These are phyloP conservation scores for Thelonectria blattea DNA, from an alignment of 2,329 filamentous ascomycete genomes.

Conservation along the genomic window DNA sequence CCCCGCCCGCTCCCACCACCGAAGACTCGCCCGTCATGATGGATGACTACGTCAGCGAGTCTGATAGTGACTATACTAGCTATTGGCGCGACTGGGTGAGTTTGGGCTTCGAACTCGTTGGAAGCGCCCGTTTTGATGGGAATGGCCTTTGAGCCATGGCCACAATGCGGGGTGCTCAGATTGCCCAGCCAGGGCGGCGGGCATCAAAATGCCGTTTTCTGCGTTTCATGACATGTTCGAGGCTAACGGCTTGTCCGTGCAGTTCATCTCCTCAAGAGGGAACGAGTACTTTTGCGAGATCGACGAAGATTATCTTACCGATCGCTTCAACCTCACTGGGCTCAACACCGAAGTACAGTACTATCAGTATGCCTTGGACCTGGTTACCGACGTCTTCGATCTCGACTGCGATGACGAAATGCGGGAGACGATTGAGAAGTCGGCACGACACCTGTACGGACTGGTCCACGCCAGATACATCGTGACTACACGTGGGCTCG, in stretches of 20 bases:
- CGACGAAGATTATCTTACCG: conserved; percentile 97
- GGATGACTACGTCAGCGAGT: conserved; percentile 98
- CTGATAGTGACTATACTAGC: conserved; percentile 98
- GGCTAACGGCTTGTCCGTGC: conserved; percentile 29
- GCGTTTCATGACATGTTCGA: background rate
- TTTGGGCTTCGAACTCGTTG: conserved; percentile 36
- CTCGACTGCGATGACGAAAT: conserved; percentile 98
- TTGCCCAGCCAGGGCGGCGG: background rate
- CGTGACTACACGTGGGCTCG: conserved; percentile 89
- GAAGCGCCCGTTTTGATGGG: background rate
- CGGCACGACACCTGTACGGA: conserved; percentile 92
- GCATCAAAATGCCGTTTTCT: background rate
- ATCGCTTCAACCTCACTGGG: conserved; percentile 96
- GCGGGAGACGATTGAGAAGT: conserved; percentile 97
- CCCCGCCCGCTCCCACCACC: conserved; percentile 7
- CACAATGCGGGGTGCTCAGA: background rate
- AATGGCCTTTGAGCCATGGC: background rate
- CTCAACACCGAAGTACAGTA: conserved; percentile 98
- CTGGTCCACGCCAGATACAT: conserved; percentile 96
- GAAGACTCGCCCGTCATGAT: conserved; percentile 56
- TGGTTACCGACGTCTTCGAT: conserved; percentile 98
- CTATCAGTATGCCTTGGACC: conserved; percentile 97
- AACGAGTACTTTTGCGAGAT: conserved; percentile 99
- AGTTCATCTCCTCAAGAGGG: conserved; percentile 97
- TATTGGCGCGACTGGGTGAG: conserved; percentile 99